These are phyloP conservation scores for Pythium sp. DNA, from an alignment of 352 stramenopile species.

Conservation along the genomic window DNA sequence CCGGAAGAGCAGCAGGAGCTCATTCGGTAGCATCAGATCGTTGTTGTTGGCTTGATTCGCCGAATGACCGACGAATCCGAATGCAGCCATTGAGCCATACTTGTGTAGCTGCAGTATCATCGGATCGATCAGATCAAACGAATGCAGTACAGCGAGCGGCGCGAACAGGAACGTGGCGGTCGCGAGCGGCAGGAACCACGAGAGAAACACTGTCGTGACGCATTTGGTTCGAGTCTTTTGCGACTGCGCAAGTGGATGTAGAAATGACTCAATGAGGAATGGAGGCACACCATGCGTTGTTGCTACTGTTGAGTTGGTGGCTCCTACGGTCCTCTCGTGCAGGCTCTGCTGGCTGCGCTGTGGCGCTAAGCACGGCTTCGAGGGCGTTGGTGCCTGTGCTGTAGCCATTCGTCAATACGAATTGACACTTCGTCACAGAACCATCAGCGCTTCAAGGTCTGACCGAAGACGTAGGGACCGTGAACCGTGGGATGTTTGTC, in stretches of 20 bases:
- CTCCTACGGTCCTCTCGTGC: not conserved
- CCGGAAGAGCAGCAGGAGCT: not conserved
- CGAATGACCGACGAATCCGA: not conserved
- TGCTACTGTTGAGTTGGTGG: not conserved
- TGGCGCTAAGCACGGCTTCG: not conserved
- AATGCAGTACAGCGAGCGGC: constrained; percentile 16
- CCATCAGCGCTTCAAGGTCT: constrained; percentile 1
- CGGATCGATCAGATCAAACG: constrained; percentile 14
- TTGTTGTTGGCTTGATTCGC: not conserved
- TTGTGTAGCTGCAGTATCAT: not conserved
- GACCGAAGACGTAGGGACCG: not conserved
- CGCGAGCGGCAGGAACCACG: not conserved
- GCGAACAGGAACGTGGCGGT: not conserved
- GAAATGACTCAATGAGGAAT: not conserved
- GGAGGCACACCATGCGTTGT: not conserved
- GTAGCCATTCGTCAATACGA: not conserved
- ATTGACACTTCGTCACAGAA: not conserved
- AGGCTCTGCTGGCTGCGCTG: not conserved
- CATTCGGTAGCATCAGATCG: not conserved
- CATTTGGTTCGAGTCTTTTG: not conserved
- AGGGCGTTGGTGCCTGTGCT: not conserved
- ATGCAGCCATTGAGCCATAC: not conserved
- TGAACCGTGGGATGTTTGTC: too few relatives aligned
- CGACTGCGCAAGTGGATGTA: not conserved
- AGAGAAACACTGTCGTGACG: not conserved